Base-by-base conservation (phyloP, 345 rosid genomes). In the Populus alba region DNA sequence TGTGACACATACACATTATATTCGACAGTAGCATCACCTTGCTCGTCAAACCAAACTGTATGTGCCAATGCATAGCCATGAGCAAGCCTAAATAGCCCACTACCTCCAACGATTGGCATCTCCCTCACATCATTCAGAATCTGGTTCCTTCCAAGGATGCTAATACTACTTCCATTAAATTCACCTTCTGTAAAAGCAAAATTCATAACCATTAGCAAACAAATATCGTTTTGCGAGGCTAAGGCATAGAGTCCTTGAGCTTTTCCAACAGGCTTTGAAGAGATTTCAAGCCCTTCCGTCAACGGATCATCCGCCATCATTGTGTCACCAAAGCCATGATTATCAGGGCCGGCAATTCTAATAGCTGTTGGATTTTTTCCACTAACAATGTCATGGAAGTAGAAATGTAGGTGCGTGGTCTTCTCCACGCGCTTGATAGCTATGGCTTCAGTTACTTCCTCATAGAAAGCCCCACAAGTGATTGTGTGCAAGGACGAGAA, bases 1-100 rank as follows among this genome's bases (percentile, higher is more conserved):
- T 87, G 83, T 47, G 86, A 62, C 12, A 82, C 85, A 59, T 82
- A 77, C 1, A 77, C 86, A 65, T 87, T 39, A 75, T 87, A 87
- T 61, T 87, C 86, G 27, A 84, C 89, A 11, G 57, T 75, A 13
- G 85, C 89, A 79, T 86, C 86, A 71, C 86, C 86, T 9, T 75
- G 61, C 61, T 33, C 5, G 8, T 65, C 55, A 5, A 63, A 2
- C 18, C 18, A 17, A 78, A 78, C 41, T 0, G 71, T 78, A 63
- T 71, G 65, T 49, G 84, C 84, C 78, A 77, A 51, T 0, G 80
- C 84, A 35, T 77, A 81, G n/a, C 83, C 83, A 11, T 72, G 71
- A 71, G 83, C 83, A 51, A 76, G 69, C 80, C 80, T 51, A 29
- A 81, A 81, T 15, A 47, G 69, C 45, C 83, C 80, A 35, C 69